Evolutionary conservation across 2,329 filamentous ascomycete species (phyloP), one percentile per base, ranked within the genome.

Genomic region (Ophiocordyceps camponoti-leonardi): DNA sequence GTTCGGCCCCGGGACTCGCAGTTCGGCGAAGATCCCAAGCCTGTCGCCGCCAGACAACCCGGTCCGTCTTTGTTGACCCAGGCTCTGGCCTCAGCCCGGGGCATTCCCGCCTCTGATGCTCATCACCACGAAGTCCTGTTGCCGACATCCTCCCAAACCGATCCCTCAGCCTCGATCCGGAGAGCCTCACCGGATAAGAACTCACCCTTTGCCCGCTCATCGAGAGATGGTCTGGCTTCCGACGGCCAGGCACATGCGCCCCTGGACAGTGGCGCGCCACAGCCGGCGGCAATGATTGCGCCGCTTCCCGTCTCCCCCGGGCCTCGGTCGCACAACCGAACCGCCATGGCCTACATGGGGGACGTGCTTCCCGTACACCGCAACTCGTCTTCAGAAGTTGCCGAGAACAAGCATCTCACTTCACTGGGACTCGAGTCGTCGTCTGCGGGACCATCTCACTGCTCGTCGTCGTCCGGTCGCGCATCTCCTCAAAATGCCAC

Each of bases 51-150:
- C 54, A 62, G 67, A 56, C 63, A 67, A 54, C 62, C 61, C 56
- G 72, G 72, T 50, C 69, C 72, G 52, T 77, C 73, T 48, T 58
- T 77, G 53, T 65, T 77, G 60, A 69, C 71, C 49, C 70, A 76
- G 61, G 72, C 73, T 56, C 64, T 77, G 58, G 72, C 72, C 57
- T 73, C 71, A 61, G 73, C 72, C 56, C 71, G 73, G 55, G 72
- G 72, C 55, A 73, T 75, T 44, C 52, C 56, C 8, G 19, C 44
- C 12, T 6, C 44, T 20, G 44, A 48, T 22, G 28, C 22, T 1
- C 30, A 22, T 12, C 42, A 20, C 19, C 42, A 46, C 44, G 23
- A 22, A 10, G 18, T 20, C 20, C 6, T 18, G 16, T 13, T 28
- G 2, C 8, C 26, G n/a, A 28, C 26, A 2, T 41, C 49, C 19